Percentiles rank a stretch among this genome's conserved stretches.
These are phyloP conservation scores for Leccinum uliginosum DNA, from an alignment of 768 basidiomycete species.

Conservation along the genomic window DNA sequence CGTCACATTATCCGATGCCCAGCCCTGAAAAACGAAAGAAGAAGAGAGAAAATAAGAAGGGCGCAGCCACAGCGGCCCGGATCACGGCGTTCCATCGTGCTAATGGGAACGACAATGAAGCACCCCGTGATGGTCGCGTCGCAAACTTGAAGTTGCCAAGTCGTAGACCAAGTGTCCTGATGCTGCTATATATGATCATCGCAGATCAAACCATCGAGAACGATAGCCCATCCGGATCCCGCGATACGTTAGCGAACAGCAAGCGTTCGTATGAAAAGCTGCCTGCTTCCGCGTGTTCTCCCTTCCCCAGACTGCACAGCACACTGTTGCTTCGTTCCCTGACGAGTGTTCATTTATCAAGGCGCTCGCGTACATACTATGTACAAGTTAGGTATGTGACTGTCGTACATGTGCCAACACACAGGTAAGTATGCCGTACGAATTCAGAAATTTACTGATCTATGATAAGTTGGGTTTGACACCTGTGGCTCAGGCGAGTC, in stretches of 20 bases:
- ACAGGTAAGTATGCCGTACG: too few relatives aligned
- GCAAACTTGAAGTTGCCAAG: background rate
- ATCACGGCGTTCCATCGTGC: background rate
- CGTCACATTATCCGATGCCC: background rate
- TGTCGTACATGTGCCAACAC: background rate
- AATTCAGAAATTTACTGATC: too few relatives aligned
- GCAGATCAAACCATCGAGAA: conserved; percentile 13
- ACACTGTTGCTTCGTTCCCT: background rate
- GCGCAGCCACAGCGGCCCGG: background rate
- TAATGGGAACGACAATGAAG: background rate
- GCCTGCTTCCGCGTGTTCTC: background rate
- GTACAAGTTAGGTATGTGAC: background rate
- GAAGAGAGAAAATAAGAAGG: background rate
- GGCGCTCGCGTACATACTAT: background rate
- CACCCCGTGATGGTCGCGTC: background rate
- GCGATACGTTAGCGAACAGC: background rate
- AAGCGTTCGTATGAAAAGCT: background rate
- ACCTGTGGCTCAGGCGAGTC: background rate
- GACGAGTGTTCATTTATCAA: background rate
- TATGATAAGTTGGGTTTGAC: too few relatives aligned
- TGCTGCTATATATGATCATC: conserved; percentile 11
- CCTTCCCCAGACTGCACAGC: background rate
- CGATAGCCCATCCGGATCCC: background rate
- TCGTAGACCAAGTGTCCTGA: background rate
- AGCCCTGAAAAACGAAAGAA: background rate